phyloP scores from a whole-genome alignment of 2,329 filamentous ascomycete species.

The Aspergillus hortae region DNA sequence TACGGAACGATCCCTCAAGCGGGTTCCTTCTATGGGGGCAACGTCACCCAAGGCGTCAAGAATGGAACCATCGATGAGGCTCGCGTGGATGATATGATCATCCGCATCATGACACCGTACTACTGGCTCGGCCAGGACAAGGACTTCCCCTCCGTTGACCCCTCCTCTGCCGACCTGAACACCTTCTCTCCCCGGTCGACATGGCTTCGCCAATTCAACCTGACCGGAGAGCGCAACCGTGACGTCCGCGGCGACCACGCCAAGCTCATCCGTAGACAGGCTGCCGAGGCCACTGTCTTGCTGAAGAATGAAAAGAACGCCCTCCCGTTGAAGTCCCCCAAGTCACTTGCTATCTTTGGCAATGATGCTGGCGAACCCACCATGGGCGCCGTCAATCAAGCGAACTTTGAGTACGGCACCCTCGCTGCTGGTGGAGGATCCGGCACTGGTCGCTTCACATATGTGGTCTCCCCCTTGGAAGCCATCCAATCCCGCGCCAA shows the following conservation, averaged over 20 bases:
- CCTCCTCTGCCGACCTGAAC: conserved; percentile 17
- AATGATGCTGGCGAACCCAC: conserved; percentile 36
- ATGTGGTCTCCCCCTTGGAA: neutral
- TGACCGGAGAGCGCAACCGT: conserved; percentile 9
- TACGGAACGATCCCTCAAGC: too few relatives aligned
- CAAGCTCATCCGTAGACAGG: conserved; percentile 61
- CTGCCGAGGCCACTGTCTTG: conserved; percentile 1
- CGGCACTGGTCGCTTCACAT: neutral
- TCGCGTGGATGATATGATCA: conserved; percentile 46
- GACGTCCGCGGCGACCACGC: conserved; percentile 71
- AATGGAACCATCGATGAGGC: conserved; percentile 40
- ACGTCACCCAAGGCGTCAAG: conserved; percentile 54
- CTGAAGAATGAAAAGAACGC: conserved; percentile 32
- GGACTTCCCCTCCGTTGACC: conserved; percentile 41
- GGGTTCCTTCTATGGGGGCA: conserved; percentile 16
- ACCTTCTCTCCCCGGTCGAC: conserved; percentile 29
- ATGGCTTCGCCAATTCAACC: conserved; percentile 28
- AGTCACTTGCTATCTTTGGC: conserved; percentile 48
- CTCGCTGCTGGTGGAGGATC: conserved; percentile 10
- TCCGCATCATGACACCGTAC: conserved; percentile 46
- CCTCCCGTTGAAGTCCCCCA: conserved; percentile 47
- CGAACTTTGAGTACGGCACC: conserved; percentile 1
- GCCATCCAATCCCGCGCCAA: neutral
- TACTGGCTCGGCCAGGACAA: conserved; percentile 45
- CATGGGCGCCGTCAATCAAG: neutral